Evolutionary conservation across 1,284 basidiomycete species (phyloP), one percentile per base, ranked within the genome.

Genomic region (Meripilus lineatus): DNA sequence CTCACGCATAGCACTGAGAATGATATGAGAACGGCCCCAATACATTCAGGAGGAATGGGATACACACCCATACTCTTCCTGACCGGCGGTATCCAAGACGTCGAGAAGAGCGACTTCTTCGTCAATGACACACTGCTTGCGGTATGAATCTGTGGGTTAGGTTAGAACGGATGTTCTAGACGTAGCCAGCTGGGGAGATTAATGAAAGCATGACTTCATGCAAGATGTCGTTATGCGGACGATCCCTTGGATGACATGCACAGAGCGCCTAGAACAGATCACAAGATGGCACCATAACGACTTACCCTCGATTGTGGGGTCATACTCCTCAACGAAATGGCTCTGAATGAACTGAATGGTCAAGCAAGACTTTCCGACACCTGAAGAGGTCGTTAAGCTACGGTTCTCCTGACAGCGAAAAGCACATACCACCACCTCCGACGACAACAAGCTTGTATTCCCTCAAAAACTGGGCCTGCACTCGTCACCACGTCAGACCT

Each of bases 401-500:
- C 28, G n/a, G n/a, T 30, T 30, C 8, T n/a, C n/a, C 8, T n/a
- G n/a, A 30, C 8, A 30, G n/a, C 28, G 28, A 8, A 30, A 30
- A 35, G 47, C 40, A 74, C 84, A 63, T 57, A 88, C 94, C 94
- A 80, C 94, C 95, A 64, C 94, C 94, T 46, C 94, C 94, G 52
- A 98, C 93, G 51, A 97, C 94, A 52, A 99, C 95, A 51, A 97
- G 83, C 74, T 93, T 94, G 72, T 95, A 95, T 66, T 96, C 93
- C 61, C 92, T 76, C 66, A 95, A 71, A 71, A 95, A 94, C 64
- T 93, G 89, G 51, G 90, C 91, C 88, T 57, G 38, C 33, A 20
- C 15, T 25, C 40, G 26, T 36, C 10, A 26, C n/a, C n/a, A n/a
- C n/a, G n/a, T n/a, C n/a, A n/a, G n/a, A n/a, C n/a, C n/a, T n/a